Percentiles rank a stretch among this genome's conserved stretches.
Evolutionary conservation across 441 rosid genomes (phyloP).

Genomic region (Croton setiger): DNA sequence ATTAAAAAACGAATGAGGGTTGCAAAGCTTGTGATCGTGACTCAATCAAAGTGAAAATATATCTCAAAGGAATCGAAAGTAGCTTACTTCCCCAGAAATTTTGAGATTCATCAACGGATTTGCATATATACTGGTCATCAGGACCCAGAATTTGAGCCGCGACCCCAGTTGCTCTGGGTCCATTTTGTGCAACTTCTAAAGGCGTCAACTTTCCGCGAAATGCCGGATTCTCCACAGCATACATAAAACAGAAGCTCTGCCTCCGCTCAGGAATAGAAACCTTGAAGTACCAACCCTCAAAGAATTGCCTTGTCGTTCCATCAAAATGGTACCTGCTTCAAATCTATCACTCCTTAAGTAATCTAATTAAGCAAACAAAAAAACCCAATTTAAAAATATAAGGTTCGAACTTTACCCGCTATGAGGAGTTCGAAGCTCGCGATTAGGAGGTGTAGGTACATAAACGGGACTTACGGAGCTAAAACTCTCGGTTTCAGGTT

Average conservation of each 20-base stretch:
- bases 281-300: slow-evolving; percentile 84
- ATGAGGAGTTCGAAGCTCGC: slow-evolving; percentile 88
- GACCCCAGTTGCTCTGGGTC: slow-evolving; percentile 75
- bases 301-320: slow-evolving; percentile 39
- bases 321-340: slow-evolving; percentile 79
- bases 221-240: slow-evolving; percentile 82
- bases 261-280: slow-evolving; percentile 77
- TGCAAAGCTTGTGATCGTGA: background rate
- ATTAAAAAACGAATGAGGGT: background rate
- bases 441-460: slow-evolving; percentile 63
- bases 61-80: background rate
- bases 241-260: slow-evolving; percentile 96
- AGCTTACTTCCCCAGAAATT: slow-evolving; percentile 93
- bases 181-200: slow-evolving; percentile 54
- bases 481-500: background rate
- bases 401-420: slow-evolving; percentile 58
- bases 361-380: background rate
- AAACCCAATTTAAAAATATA: background rate
- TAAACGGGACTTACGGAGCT: slow-evolving; percentile 42
- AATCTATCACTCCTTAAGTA: slow-evolving; percentile 3
- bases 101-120: slow-evolving; percentile 55
- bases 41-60: background rate
- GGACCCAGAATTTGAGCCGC: slow-evolving; percentile 96
- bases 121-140: slow-evolving; percentile 77
- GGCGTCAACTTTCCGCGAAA: slow-evolving; percentile 49